Percentiles rank a stretch among this genome's conserved stretches.
Conservation (phyloP, 192 early-diverging fungal genomes). For the Entomortierella parvispora region DNA sequence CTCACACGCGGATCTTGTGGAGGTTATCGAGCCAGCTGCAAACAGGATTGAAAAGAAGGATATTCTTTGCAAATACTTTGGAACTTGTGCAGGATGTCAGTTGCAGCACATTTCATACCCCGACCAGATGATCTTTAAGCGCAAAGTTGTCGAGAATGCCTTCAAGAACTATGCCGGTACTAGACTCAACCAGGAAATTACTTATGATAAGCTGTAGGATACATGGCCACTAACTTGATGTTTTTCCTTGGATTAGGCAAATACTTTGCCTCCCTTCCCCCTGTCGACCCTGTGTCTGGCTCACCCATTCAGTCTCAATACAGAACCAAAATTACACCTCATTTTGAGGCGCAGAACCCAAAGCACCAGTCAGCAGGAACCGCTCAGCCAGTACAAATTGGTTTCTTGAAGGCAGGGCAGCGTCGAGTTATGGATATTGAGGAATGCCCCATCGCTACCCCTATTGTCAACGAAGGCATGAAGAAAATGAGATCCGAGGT, state of each 20-base stretch:
- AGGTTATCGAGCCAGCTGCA: constrained; percentile 39
- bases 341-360: constrained; percentile 65
- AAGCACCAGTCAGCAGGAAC: constrained; percentile 49
- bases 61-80: constrained; percentile 69
- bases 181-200: neutral
- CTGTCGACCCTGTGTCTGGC: constrained; percentile 55
- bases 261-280: constrained; percentile 52
- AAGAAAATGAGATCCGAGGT: constrained; percentile 55
- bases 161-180: constrained; percentile 55
- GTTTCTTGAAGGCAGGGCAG: constrained; percentile 67
- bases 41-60: constrained; percentile 46
- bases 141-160: constrained; percentile 60
- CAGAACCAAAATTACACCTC: constrained; percentile 76
- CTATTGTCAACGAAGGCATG: constrained; percentile 65
- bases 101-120: constrained; percentile 69
- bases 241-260: constrained; percentile 14
- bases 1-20: constrained; percentile 48
- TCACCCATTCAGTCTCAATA: constrained; percentile 68
- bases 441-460: constrained; percentile 71
- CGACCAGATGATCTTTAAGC: constrained; percentile 70
- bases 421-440: constrained; percentile 73
- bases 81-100: constrained; percentile 69
- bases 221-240: too few species aligned
- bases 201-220: too few species aligned
- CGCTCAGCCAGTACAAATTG: constrained; percentile 52